phyloP scores from a whole-genome alignment of 176 grass and related monocot species.

The sorghum (Sorghum bicolor) region DNA sequence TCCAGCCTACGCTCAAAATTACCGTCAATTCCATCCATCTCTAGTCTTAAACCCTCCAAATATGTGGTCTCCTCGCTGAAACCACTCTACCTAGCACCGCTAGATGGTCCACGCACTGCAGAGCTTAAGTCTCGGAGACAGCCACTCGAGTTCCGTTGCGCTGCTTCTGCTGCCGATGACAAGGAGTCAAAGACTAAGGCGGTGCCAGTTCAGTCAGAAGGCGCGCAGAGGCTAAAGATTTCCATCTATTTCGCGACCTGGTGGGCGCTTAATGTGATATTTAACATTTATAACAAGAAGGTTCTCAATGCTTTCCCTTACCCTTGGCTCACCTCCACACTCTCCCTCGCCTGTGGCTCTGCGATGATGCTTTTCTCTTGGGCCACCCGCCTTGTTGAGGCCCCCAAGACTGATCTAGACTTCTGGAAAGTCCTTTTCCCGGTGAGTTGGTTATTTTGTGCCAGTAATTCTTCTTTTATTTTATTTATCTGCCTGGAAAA shows the following conservation, averaged over 20 bases:
- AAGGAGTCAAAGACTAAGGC: constrained; percentile 41
- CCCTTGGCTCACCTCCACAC: constrained; percentile 90
- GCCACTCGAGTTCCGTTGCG: constrained; percentile 35
- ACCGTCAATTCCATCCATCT: constrained; percentile 25
- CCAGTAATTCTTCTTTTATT: neutral
- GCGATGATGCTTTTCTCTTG: constrained; percentile 91
- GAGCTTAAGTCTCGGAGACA: constrained; percentile 36
- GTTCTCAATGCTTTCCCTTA: constrained; percentile 92
- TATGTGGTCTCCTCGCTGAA: constrained; percentile 48
- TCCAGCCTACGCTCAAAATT: constrained; percentile 40
- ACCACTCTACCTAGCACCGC: constrained; percentile 56
- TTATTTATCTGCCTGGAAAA: constrained; percentile 16
- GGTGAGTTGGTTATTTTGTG: constrained; percentile 39
- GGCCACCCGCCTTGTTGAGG: constrained; percentile 65
- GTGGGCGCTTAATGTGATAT: constrained; percentile 97
- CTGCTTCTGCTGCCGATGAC: constrained; percentile 59
- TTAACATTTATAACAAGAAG: constrained; percentile 99
- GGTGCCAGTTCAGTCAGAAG: constrained; percentile 28
- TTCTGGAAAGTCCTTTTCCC: constrained; percentile 92
- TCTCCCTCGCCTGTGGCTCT: constrained; percentile 66
- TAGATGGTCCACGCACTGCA: constrained; percentile 23
- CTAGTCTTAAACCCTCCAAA: constrained; percentile 28
- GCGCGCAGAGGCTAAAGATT: constrained; percentile 67
- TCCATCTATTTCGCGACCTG: constrained; percentile 89
- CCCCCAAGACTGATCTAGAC: constrained; percentile 70